Evolutionary conservation across 345 rosid species (phyloP), one percentile per base, ranked within the genome.

Genomic region (Microcos paniculata): DNA sequence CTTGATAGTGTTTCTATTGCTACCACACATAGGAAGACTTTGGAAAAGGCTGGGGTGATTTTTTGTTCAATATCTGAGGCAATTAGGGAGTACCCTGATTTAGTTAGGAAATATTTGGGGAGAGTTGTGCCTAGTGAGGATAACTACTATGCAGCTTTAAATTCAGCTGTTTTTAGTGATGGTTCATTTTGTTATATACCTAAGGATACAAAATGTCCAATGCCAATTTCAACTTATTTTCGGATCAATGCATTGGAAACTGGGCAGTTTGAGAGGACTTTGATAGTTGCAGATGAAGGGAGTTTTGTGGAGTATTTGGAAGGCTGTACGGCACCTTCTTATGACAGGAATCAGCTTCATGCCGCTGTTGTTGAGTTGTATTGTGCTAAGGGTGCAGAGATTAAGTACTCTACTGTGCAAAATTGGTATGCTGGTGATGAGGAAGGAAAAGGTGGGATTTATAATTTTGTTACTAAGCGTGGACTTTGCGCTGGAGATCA

Each of bases 391-490:
- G 89, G 82, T 12, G 98, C 98, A 2, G 93, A 95, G 89, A 95
- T 95, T 40, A 90, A 93, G 71, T 95, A 95, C 84, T 93, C 98
- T 13, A 93, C 99, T 0, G 96, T 96, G 77, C 99, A 93, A 88
- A 96, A 93, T 23, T 96, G 99, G 98, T 93, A 91, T 80, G 92
- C 98, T 1, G 98, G 99, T 15, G 92, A 93, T 74, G 97, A 89
- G 80, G 75, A 93, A 76, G 99, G 98, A 45, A 91, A 70, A 2
- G 99, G 99, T 6, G 97, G 99, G 80, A 84, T 95, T 58, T 95
- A 88, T 79, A 95, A 95, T 84, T 95, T 95, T 62, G 99, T 95
- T 72, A 91, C 98, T 0, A 95, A 95, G 87, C 87, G 98, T n/a
- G 99, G 98, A 42, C 81, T 90, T 76, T 93, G 99, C 26, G 93